Conservation (phyloP, 2,329 filamentous ascomycete species). For the Furcasterigmium furcatum region DNA sequence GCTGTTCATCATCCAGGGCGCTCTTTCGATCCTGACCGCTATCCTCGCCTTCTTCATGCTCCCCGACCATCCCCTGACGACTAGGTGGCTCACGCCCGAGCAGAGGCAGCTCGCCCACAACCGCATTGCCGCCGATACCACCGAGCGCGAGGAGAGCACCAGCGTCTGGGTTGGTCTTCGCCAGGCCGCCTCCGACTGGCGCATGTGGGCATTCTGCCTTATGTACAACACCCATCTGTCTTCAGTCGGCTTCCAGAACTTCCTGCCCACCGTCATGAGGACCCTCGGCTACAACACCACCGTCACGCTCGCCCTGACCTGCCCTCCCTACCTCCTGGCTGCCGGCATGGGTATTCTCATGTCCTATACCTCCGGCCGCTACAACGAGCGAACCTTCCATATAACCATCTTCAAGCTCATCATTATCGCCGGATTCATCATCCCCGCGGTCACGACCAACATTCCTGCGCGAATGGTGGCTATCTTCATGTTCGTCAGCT, state of each 20-base stretch:
- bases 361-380: conserved; percentile 36
- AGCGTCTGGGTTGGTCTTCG: conserved; percentile 29
- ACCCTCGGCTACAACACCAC: conserved; percentile 36
- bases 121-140: conserved; percentile 28
- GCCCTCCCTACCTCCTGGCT: conserved; percentile 35
- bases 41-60: conserved; percentile 15
- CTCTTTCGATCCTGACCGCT: conserved; percentile 15
- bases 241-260: conserved; percentile 66
- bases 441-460: conserved; percentile 19
- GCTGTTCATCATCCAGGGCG: conserved; percentile 23
- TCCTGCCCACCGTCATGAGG: conserved; percentile 74
- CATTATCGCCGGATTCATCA: conserved; percentile 34
- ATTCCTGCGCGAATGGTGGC: conserved; percentile 17
- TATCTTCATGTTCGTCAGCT: conserved; percentile 32
- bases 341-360: conserved; percentile 31
- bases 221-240: conserved; percentile 25
- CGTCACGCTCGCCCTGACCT: conserved; percentile 43
- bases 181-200: conserved; percentile 18
- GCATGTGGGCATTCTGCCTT: conserved; percentile 19
- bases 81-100: conserved; percentile 26
- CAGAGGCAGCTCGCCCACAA: conserved; percentile 36
- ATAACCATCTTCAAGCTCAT: conserved; percentile 35
- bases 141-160: conserved; percentile 24
- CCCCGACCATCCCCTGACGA: conserved; percentile 22
- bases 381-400: conserved; percentile 45